phyloP scores from a whole-genome alignment of 2,329 filamentous ascomycete genomes.

The Fusarium subtropicale region DNA sequence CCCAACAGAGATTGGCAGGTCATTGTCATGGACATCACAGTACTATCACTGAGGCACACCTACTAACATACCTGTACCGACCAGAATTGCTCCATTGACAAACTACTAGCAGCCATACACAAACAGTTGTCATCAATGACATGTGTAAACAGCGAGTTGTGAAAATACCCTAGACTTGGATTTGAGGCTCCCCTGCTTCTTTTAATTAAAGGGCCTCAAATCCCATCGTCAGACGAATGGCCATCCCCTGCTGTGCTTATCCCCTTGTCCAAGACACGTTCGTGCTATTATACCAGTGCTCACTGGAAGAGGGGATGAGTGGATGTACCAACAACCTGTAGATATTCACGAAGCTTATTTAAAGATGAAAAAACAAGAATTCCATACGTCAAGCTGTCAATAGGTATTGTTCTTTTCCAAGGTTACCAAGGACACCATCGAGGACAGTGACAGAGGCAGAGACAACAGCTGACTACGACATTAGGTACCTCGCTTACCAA shows the following conservation, averaged over 20 bases:
- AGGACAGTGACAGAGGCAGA: background rate
- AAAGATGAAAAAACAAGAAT: background rate
- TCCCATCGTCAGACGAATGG: slow-evolving; percentile 33
- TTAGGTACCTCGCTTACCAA: slow-evolving; percentile 23
- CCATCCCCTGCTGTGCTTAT: slow-evolving; percentile 20
- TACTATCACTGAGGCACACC: no score
- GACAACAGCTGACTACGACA: background rate
- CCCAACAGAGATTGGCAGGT: background rate
- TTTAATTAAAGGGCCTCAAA: slow-evolving; percentile 44
- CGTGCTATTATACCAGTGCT: slow-evolving; percentile 1
- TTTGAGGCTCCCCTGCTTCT: slow-evolving; percentile 22
- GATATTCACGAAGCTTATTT: background rate
- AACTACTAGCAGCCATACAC: background rate
- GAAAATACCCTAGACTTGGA: slow-evolving; percentile 5
- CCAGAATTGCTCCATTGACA: background rate
- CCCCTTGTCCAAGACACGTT: slow-evolving; percentile 24
- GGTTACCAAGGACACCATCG: background rate
- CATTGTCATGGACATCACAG: background rate
- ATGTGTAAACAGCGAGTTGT: background rate
- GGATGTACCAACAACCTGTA: background rate
- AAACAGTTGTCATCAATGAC: background rate
- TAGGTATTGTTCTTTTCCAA: background rate
- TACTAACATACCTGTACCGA: background rate
- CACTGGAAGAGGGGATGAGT: background rate
- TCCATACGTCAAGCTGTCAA: background rate